Evolutionary conservation across 768 basidiomycete species (phyloP).

Genomic region (Albatrellus ellisii): DNA sequence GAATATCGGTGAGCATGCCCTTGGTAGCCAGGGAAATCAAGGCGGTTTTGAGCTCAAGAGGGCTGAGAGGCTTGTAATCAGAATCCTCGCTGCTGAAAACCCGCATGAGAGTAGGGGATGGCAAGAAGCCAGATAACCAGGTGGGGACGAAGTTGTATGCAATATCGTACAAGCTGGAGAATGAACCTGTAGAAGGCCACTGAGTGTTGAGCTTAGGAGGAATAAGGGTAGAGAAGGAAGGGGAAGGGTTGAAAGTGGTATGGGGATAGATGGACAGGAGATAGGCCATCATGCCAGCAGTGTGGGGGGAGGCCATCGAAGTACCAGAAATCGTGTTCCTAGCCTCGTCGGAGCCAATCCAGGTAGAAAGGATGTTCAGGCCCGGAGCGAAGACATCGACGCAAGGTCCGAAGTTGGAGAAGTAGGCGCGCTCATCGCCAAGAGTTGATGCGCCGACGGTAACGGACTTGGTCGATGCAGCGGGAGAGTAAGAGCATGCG

Average conservation of each 20-base stretch:
- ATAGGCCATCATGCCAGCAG: conserved; percentile 79
- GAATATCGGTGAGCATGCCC: conserved; percentile 33
- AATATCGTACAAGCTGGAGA: conserved; percentile 36
- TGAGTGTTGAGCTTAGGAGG: conserved; percentile 21
- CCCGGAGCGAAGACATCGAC: conserved; percentile 90
- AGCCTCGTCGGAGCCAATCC: conserved; percentile 42
- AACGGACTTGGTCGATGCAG: conserved; percentile 75
- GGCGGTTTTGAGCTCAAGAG: conserved; percentile 66
- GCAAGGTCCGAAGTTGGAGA: conserved; percentile 86
- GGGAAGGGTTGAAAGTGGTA: conserved; percentile 40
- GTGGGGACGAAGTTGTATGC: conserved; percentile 39
- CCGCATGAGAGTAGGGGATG: conserved; percentile 30
- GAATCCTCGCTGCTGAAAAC: conserved; percentile 26
- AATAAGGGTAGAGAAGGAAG: conserved; percentile 24
- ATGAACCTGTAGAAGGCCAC: conserved; percentile 24
- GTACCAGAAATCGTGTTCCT: conserved; percentile 73
- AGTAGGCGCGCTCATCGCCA: conserved; percentile 71
- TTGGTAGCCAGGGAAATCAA: conserved; percentile 46
- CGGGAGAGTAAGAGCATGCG: conserved; percentile 90
- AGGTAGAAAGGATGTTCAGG: conserved; percentile 82
- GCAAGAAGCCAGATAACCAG: conserved; percentile 43
- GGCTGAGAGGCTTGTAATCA: conserved; percentile 35
- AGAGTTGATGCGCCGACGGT: conserved; percentile 91
- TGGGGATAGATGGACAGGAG: conserved; percentile 76
- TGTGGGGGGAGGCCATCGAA: conserved; percentile 89